Base-by-base conservation (phyloP, 176 grass and related monocot species). In the Chloris gayana region DNA sequence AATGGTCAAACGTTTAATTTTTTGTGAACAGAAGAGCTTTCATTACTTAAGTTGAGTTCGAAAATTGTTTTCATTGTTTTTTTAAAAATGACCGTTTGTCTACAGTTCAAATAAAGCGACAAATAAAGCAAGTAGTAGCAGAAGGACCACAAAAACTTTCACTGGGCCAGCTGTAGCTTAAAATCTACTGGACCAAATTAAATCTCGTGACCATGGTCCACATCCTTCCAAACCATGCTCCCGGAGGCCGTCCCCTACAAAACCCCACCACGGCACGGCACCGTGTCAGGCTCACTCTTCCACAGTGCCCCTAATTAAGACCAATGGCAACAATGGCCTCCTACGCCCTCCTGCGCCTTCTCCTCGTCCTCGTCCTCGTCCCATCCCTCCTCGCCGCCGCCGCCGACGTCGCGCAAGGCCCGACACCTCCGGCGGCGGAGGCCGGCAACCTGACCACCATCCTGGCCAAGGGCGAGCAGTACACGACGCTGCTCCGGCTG, bases 401-500 rank as follows among this genome's bases (percentile, higher is more conserved):
- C 0, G 29, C 31, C 0, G 82, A 83, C 13, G 61, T 46, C 17
- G 88, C 88, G 31, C 81, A 85, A 0, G 50, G 57, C 0, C 84
- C 88, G 7, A 38, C 45, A 4, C 9, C 74, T 0, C 7, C 86
- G 0, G 63, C 83, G 0, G 78, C 73, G 53, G 70, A 60, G 37
- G 89, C 53, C 53, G 24, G 9, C 54, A 57, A 92, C 79, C 39
- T 95, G 24, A 92, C 89, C 1, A 61, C 31, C 31, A 76, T 95
- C 53, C 80, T 95, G 7, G 84, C 85, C 15, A 80, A 67, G 25
- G 82, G 85, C 42, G 78, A 79, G 53, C 87, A 92, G 39, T 90
- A 92, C 87, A 78, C 70, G 38, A 88, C 87, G 14, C 69, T 92
- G 69, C 85, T 95, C 59, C 93, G 87, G 39, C 84, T 92, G 14